These are phyloP conservation scores for Tephrocybe sp. DNA, from an alignment of 768 basidiomycete species.

Conservation along the genomic window DNA sequence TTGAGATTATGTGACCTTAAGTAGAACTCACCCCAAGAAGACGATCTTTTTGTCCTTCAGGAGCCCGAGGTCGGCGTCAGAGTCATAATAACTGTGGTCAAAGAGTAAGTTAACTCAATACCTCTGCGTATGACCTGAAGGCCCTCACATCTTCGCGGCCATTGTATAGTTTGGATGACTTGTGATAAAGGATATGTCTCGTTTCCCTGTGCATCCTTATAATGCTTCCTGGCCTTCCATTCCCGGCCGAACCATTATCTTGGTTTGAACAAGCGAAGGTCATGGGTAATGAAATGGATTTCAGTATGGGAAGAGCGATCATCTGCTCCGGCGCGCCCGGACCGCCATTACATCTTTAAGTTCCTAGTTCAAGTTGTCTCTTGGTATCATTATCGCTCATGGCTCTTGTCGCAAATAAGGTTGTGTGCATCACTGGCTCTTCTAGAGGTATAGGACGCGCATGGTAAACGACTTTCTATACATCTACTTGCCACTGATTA, in stretches of 20 bases:
- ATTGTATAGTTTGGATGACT: slow-evolving; percentile 19
- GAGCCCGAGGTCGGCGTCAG: slow-evolving; percentile 51
- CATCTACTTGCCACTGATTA: background rate
- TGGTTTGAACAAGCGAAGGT: background rate
- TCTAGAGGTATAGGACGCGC: slow-evolving; percentile 73
- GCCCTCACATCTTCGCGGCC: slow-evolving; percentile 55
- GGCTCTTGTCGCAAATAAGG: slow-evolving; percentile 48
- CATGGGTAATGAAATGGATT: background rate
- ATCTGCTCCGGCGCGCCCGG: slow-evolving; percentile 1
- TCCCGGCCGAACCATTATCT: background rate
- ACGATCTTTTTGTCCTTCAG: slow-evolving; percentile 52
- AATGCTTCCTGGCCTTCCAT: background rate
- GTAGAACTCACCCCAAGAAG: slow-evolving; percentile 49
- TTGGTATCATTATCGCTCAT: slow-evolving; percentile 9
- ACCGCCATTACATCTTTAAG: background rate
- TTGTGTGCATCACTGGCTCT: slow-evolving; percentile 72
- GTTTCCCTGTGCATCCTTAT: background rate
- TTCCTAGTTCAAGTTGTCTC: background rate
- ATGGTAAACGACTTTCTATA: slow-evolving; percentile 32
- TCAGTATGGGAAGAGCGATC: background rate
- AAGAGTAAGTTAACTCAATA: background rate
- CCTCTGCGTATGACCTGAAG: background rate
- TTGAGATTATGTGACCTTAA: background rate
- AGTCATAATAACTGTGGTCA: slow-evolving; percentile 58
- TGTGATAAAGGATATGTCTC: too few species aligned